A percentile compares a stretch with the other conserved stretches of the same genome.
Evolutionary conservation across 345 rosid species (phyloP).

Genomic region (Capsella bursapastoris): DNA sequence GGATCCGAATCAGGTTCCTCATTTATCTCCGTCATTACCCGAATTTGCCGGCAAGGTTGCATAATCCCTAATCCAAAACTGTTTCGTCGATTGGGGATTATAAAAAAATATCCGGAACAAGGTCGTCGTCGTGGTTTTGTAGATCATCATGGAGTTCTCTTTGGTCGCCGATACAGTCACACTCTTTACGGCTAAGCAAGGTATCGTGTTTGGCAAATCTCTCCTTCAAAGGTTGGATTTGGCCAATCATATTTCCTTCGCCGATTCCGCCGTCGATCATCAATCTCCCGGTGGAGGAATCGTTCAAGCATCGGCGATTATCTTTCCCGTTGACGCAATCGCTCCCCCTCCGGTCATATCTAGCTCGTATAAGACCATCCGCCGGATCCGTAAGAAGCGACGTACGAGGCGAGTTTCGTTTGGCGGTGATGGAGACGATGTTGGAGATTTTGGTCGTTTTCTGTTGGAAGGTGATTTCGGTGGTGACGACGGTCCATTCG

Average conservation of each 20-base stretch:
- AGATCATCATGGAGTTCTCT: constrained; percentile 62
- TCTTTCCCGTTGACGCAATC: constrained; percentile 50
- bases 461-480: constrained; percentile 54
- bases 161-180: constrained; percentile 54
- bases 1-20: constrained; percentile 26
- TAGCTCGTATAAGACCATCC: constrained; percentile 46
- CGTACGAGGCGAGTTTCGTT: constrained; percentile 58
- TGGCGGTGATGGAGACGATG: constrained; percentile 56
- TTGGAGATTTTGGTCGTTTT: constrained; percentile 51
- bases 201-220: constrained; percentile 59
- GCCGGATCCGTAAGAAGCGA: constrained; percentile 64
- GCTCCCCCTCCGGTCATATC: constrained; percentile 65
- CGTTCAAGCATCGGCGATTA: constrained; percentile 45
- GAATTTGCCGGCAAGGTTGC: constrained; percentile 17
- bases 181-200: constrained; percentile 55
- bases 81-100: background rate
- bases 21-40: constrained; percentile 12
- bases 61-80: constrained; percentile 26
- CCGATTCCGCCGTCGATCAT: constrained; percentile 48
- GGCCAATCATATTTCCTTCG: constrained; percentile 42
- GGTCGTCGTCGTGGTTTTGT: background rate
- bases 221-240: constrained; percentile 45
- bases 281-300: constrained; percentile 41
- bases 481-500: constrained; percentile 51
- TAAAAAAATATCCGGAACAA: background rate